Evolutionary conservation across 345 rosid genomes (phyloP), one percentile per base, ranked within the genome.

Genomic region (Stellera chamaejasme): DNA sequence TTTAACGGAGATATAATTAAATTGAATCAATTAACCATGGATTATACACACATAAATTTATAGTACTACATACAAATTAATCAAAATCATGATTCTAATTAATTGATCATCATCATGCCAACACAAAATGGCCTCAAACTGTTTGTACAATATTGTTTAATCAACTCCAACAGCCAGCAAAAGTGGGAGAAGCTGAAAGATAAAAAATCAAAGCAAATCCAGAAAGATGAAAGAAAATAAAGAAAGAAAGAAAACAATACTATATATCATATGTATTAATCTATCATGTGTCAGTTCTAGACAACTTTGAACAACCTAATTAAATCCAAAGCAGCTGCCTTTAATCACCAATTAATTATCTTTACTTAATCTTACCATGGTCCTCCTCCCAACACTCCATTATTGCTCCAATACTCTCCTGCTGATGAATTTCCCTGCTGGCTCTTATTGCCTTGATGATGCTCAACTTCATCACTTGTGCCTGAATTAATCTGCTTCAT

Each of bases 301-400:
- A 64, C 62, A 75, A 47, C 63, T 66, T 53, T 54, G 49, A 69
- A 62, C 63, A 50, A 62, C 41, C 49, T 48, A 41, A 65, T 36
- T 32, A 32, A 19, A 32, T 32, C 39, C 9, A 5, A 32, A 32
- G 39, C 39, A 4, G 7, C 39, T 32, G 39, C 39, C 39, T 5
- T 32, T 5, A 8, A 32, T 32, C 39, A 32, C 9, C 39, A 32
- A 32, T 32, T 32, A 32, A n/a, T 32, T 10, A 11, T 53, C 49
- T 39, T 19, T 26, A 49, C 6, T 19, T 48, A 23, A 48, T 32
- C 39, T 65, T 54, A 71, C 75, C 82, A 73, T 43, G 78, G 63
- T 73, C 78, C 78, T 15, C 75, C 77, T 47, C 75, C 77, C 25
- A 75, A 48, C 70, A 65, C 47, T 45, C 80, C 83, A 65, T 62